Evolutionary conservation across 371 early-diverging fungal species (phyloP), one percentile per base, ranked within the genome.

Genomic region (Rhizopus stolonifer): DNA sequence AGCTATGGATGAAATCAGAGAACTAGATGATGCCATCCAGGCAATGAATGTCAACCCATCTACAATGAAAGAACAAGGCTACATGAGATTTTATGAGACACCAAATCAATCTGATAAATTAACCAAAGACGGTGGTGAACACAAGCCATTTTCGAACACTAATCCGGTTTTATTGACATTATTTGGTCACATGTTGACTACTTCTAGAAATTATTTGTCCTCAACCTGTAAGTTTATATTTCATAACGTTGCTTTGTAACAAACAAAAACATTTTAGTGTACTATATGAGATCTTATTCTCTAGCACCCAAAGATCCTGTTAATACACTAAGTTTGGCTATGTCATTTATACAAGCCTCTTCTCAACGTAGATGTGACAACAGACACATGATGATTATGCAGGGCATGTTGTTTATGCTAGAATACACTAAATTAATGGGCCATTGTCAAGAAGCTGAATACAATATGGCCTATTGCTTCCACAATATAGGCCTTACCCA

Each of bases 391-490:
- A 81, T 86, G 50, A 69, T 90, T 39, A 54, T 78, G 33, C 82
- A 84, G 65, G 90, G 81, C 4, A 77, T 90, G 61, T 61, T 85
- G 42, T 89, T 90, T 64, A 43, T 93, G 14, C 72, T 74, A 52
- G 80, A 84, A 46, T 92, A 91, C 60, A 70, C 68, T 33, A 80
- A 82, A 46, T 46, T 86, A 9, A 67, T 72, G 15, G 67, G 64
- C 2, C 50, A 61, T 13, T 68, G 64, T 19, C 89, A 83, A 66
- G 95, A 94, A 61, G 86, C 90, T 4, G 83, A 85, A 32, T 97
- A 88, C 56, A 97, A 97, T 57, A 50, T 89, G 23, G 98, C 79
- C 0, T 79, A 95, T 36, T 87, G 89, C 1, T 93, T 91, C 60
- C 98, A 97, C 64, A 80, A 85, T 15, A 25, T 95, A 22, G 90